phyloP scores from a whole-genome alignment of 1,139 yeast genomes.

The Suhomyces kunorum region DNA sequence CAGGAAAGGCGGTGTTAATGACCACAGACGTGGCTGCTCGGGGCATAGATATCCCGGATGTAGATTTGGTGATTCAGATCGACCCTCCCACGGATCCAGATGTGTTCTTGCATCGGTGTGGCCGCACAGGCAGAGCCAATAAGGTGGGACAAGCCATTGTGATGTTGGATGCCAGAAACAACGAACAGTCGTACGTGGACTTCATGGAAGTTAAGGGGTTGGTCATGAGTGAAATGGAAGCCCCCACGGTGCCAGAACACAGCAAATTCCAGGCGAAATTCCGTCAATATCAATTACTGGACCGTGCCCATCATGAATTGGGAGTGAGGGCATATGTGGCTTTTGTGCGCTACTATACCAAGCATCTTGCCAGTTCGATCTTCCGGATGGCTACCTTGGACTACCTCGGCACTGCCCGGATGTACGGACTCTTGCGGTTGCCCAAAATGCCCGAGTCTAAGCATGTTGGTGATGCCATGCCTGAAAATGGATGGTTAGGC shows the following conservation, averaged over 20 bases:
- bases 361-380: conserved; percentile 89
- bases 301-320: conserved; percentile 77
- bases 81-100: conserved; percentile 95
- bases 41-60: conserved; percentile 91
- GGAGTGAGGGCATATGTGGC: conserved; percentile 83
- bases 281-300: conserved; percentile 63
- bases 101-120: conserved; percentile 88
- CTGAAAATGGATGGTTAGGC: conserved; percentile 74
- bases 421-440: conserved; percentile 78
- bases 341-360: conserved; percentile 78
- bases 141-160: conserved; percentile 77
- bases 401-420: conserved; percentile 66
- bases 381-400: conserved; percentile 75
- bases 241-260: conserved; percentile 28
- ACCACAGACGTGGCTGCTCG: conserved; percentile 91
- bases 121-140: conserved; percentile 95
- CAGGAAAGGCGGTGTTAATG: conserved; percentile 61
- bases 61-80: conserved; percentile 80
- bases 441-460: conserved; percentile 94
- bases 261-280: conserved; percentile 32
- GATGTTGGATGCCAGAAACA: conserved; percentile 60
- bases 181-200: conserved; percentile 81
- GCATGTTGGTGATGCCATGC: conserved; percentile 50
- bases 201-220: conserved; percentile 79
- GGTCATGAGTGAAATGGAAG: conserved; percentile 42